Percentiles rank a stretch among this genome's conserved stretches.
These are phyloP conservation scores for Westerdykella aurantiaca DNA, from an alignment of 2,329 filamentous ascomycete genomes.

Conservation along the genomic window DNA sequence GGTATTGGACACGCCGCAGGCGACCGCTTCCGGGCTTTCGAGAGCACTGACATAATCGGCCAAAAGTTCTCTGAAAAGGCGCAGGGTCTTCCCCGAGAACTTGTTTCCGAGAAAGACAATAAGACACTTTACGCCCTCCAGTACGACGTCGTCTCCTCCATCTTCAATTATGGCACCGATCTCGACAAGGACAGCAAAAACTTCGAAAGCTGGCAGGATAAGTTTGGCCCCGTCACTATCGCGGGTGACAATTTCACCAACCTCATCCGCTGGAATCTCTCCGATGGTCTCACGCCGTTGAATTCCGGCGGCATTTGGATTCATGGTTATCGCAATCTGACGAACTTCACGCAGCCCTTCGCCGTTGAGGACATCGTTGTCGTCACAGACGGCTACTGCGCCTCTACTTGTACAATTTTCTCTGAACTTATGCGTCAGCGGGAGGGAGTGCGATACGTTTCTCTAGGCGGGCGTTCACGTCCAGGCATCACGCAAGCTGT, in stretches of 20 bases:
- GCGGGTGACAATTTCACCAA: constrained; percentile 52
- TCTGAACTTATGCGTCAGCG: constrained; percentile 49
- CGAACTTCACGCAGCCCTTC: constrained; percentile 50
- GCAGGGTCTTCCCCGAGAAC: constrained; percentile 26
- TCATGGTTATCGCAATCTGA: constrained; percentile 30
- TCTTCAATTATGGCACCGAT: constrained; percentile 46
- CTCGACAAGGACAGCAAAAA: constrained; percentile 46
- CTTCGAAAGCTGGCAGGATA: constrained; percentile 44
- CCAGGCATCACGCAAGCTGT: constrained; percentile 49
- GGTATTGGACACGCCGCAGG: constrained; percentile 45
- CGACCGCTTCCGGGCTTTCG: constrained; percentile 48
- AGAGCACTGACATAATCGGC: constrained; percentile 43
- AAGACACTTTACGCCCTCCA: constrained; percentile 32
- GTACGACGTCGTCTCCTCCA: constrained; percentile 35
- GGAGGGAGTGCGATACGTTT: constrained; percentile 52
- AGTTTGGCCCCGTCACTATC: constrained; percentile 39
- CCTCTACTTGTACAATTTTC: constrained; percentile 56
- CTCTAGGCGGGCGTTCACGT: constrained; percentile 55
- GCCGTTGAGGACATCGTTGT: constrained; percentile 54
- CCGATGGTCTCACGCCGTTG: constrained; percentile 34
- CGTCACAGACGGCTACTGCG: constrained; percentile 49
- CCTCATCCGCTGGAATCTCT: constrained; percentile 50
- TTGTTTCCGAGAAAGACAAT: constrained; percentile 24
- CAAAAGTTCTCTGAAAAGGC: constrained; percentile 35
- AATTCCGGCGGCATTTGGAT: constrained; percentile 32